Percentiles rank a stretch among this genome's conserved stretches.
phyloP scores from a whole-genome alignment of 179 eudicot species.

The Drosera spatulata region DNA sequence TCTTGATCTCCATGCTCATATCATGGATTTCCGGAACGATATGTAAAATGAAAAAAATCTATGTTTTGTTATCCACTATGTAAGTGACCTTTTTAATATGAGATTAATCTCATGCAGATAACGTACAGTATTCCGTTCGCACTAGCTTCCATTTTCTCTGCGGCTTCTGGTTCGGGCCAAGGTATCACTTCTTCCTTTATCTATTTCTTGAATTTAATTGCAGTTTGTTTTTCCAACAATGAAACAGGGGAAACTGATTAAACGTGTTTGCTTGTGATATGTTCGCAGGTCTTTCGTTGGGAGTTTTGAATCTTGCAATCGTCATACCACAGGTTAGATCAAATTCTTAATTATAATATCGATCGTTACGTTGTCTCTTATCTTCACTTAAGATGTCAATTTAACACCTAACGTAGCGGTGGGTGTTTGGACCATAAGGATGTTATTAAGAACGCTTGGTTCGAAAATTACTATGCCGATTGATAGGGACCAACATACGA shows the following conservation, averaged over 20 bases:
- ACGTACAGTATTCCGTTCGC: slow-evolving; percentile 53
- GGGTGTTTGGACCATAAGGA: too few species aligned
- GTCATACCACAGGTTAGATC: slow-evolving; percentile 46
- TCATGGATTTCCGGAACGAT: background rate
- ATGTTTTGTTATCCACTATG: background rate
- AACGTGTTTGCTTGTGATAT: background rate
- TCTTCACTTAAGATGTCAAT: too few species aligned
- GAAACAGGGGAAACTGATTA: background rate
- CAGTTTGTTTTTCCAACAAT: background rate
- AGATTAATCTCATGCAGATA: slow-evolving; percentile 16
- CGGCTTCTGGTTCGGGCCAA: slow-evolving; percentile 35
- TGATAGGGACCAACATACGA: too few species aligned
- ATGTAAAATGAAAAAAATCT: background rate
- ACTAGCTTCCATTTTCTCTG: slow-evolving; percentile 27
- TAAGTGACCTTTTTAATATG: background rate
- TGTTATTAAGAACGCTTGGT: too few species aligned
- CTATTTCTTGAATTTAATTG: background rate
- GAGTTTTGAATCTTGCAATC: slow-evolving; percentile 55
- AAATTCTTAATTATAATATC: background rate
- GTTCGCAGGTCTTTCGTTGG: slow-evolving; percentile 44
- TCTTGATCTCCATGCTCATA: too few species aligned
- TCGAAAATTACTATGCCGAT: too few species aligned
- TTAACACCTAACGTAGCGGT: too few species aligned
- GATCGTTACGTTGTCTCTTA: too few species aligned
- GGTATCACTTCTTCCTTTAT: slow-evolving; percentile 18